Percentiles rank a stretch among this genome's conserved stretches.
Conservation (phyloP, 495 filamentous ascomycete genomes). For the Trichoderma erinaceum region DNA sequence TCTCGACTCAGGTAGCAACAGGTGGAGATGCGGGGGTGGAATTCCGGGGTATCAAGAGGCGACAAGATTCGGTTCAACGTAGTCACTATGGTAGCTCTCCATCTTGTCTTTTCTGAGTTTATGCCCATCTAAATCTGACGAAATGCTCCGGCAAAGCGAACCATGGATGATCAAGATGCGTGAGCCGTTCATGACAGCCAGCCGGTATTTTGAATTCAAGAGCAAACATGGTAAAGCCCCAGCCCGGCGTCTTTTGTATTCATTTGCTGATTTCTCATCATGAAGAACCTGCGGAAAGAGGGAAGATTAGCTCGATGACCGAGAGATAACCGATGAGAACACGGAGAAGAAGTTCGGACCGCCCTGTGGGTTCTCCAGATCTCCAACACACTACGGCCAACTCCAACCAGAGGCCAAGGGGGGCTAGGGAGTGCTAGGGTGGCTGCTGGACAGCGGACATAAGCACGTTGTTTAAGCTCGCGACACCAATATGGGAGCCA, state of each 20-base stretch:
- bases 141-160: background rate
- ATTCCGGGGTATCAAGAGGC: background rate
- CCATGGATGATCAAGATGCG: background rate
- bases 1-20: background rate
- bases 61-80: background rate
- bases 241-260: background rate
- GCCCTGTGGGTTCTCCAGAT: background rate
- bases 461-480: background rate
- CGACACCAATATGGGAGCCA: background rate
- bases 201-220: background rate
- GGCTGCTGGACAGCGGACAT: background rate
- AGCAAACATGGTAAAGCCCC: background rate
- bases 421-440: background rate
- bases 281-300: background rate
- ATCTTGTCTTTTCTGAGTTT: background rate
- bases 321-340: background rate
- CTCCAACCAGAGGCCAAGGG: background rate
- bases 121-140: background rate
- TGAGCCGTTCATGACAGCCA: background rate
- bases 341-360: background rate
- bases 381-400: background rate
- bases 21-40: constrained; percentile 2
- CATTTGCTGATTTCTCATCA: background rate
- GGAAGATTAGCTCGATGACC: background rate
- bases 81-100: background rate